Conservation (phyloP, 2,329 filamentous ascomycete genomes). For the Clarireedia hainanense region DNA sequence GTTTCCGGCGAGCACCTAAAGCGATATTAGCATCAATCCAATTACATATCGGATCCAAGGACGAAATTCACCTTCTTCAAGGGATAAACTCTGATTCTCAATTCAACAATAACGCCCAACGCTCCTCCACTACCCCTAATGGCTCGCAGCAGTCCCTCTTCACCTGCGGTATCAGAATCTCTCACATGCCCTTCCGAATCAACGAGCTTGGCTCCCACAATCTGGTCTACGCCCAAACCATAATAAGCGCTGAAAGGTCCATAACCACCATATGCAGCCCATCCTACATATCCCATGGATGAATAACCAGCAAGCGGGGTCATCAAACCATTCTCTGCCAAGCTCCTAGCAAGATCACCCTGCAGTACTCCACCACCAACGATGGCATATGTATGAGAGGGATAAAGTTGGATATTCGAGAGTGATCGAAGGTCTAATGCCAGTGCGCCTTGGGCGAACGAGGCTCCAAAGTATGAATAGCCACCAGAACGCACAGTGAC, state of each 20-base stretch:
- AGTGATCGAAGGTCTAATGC: constrained; percentile 34
- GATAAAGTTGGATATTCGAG: constrained; percentile 25
- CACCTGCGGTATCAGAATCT: constrained; percentile 29
- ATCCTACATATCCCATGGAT: constrained; percentile 30
- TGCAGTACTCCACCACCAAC: constrained; percentile 33
- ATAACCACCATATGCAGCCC: constrained; percentile 32
- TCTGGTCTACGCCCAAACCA: constrained; percentile 33
- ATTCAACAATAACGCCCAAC: constrained; percentile 34
- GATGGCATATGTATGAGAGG: constrained; percentile 25
- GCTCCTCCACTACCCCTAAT: constrained; percentile 35
- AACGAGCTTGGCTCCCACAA: constrained; percentile 33
- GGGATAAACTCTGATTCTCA: constrained; percentile 34
- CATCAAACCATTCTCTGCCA: constrained; percentile 27
- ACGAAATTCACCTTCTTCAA: constrained; percentile 24
- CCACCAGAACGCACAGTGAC: constrained; percentile 29
- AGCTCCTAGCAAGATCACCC: constrained; percentile 22
- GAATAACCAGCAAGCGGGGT: constrained; percentile 25
- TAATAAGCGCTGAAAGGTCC: constrained; percentile 27
- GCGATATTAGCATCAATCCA: constrained; percentile 28
- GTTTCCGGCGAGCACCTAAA: constrained; percentile 23
- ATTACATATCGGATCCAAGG: background rate
- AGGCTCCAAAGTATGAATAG: constrained; percentile 30
- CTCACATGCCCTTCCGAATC: constrained; percentile 31
- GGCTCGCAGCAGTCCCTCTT: constrained; percentile 27
- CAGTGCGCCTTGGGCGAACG: constrained; percentile 27